These are phyloP conservation scores for Euphorbia schlechtendalii DNA, from an alignment of 441 rosid species.

Conservation along the genomic window DNA sequence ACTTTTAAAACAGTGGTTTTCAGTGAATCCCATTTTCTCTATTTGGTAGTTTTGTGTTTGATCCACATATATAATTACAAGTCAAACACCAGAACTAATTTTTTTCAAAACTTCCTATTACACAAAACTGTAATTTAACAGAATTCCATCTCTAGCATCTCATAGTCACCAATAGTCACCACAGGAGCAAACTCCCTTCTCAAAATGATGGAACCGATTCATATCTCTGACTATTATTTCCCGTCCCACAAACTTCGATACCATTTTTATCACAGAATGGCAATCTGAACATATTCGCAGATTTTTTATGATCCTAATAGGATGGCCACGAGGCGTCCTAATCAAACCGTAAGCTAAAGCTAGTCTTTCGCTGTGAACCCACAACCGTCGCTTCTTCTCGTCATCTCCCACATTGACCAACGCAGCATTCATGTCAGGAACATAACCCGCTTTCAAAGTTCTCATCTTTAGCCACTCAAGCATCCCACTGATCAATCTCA, in stretches of 20 bases:
- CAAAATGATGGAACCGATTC: conserved; percentile 85
- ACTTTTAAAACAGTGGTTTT: no score
- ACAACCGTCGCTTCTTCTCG: conserved; percentile 53
- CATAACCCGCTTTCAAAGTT: conserved; percentile 51
- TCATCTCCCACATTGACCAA: conserved; percentile 49
- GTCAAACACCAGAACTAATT: no score
- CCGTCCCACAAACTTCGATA: conserved; percentile 52
- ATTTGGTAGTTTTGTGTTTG: no score
- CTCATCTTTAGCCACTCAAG: conserved; percentile 77
- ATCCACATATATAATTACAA: no score
- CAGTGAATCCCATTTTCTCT: no score
- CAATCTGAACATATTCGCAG: conserved; percentile 75
- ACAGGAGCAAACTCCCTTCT: conserved; percentile 63
- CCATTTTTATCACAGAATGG: conserved; percentile 62
- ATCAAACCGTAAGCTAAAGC: conserved; percentile 70
- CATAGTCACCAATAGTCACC: conserved; percentile 70
- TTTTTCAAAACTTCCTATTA: no score
- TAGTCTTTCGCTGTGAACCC: conserved; percentile 84
- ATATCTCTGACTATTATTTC: conserved; percentile 73
- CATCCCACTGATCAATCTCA: conserved; percentile 61
- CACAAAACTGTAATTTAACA: no score
- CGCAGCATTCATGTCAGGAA: conserved; percentile 46
- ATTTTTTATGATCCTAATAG: conserved; percentile 64
- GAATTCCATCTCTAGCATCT: neutral
- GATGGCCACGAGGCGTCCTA: conserved; percentile 42